These are phyloP conservation scores for Tetrahymena borealis DNA, from an alignment of 73 alveolate genomes.

Conservation along the genomic window DNA sequence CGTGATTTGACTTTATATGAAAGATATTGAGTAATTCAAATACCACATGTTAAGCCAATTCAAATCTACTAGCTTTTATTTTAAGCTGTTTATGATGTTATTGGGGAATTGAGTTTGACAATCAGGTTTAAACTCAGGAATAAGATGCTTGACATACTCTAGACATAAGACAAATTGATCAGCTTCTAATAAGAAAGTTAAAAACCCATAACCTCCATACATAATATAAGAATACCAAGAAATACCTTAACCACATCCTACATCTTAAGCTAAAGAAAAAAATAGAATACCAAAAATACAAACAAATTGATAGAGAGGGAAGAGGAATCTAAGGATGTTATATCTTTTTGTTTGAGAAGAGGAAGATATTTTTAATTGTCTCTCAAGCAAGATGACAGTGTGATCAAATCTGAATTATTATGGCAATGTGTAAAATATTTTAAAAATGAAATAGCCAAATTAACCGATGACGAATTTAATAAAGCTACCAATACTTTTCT, in stretches of 20 bases:
- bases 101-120: neutral
- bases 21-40: neutral
- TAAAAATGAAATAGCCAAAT: neutral
- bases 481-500: neutral
- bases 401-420: neutral
- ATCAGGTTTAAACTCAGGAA: neutral
- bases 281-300: neutral
- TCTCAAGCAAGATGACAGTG: neutral
- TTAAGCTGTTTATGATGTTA: neutral
- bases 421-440: neutral
- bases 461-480: neutral
- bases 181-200: neutral
- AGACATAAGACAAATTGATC: neutral
- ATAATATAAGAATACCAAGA: neutral
- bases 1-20: neutral
- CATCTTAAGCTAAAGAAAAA: neutral
- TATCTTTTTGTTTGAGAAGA: neutral
- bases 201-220: neutral
- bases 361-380: neutral
- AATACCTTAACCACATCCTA: neutral
- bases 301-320: neutral
- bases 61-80: neutral
- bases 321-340: neutral
- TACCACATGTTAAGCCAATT: neutral
- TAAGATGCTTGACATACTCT: neutral